These are phyloP conservation scores for Pyrenula aspistea DNA, from an alignment of 495 filamentous ascomycete species.

Conservation along the genomic window DNA sequence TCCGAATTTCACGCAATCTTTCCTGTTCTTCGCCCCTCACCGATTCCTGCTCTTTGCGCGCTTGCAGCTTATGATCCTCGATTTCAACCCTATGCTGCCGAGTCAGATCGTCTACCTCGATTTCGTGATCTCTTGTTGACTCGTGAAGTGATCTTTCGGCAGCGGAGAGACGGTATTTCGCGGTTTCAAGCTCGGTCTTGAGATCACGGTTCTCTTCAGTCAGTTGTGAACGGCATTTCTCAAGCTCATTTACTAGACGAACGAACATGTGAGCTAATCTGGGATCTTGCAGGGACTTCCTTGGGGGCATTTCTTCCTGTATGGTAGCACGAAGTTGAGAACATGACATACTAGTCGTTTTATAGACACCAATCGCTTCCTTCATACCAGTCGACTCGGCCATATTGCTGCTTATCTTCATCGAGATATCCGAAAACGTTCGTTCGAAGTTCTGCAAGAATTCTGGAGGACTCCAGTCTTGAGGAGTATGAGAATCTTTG, in stretches of 20 bases:
- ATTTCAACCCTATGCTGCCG: constrained; percentile 34
- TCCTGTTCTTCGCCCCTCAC: constrained; percentile 32
- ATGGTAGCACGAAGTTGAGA: background rate
- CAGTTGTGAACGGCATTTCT: constrained; percentile 44
- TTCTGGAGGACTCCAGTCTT: constrained; percentile 56
- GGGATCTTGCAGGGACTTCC: background rate
- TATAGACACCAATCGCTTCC: constrained; percentile 57
- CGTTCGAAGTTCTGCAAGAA: constrained; percentile 54
- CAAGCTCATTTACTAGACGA: constrained; percentile 53
- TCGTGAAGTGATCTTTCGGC: constrained; percentile 35
- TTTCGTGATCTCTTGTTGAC: constrained; percentile 37
- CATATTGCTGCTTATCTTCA: constrained; percentile 47
- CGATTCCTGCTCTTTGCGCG: constrained; percentile 26
- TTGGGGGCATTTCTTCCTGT: background rate
- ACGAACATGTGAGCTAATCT: constrained; percentile 2
- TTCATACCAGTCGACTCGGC: constrained; percentile 51
- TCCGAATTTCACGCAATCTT: constrained; percentile 33
- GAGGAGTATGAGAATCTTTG: constrained; percentile 52
- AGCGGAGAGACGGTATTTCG: constrained; percentile 33
- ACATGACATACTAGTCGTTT: constrained; percentile 52
- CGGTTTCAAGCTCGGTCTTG: constrained; percentile 43
- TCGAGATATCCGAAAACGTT: constrained; percentile 45
- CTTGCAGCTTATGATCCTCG: constrained; percentile 27
- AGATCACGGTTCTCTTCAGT: constrained; percentile 42
- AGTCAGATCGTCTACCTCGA: constrained; percentile 45